Percentiles rank a stretch among this genome's conserved stretches.
phyloP scores from a whole-genome alignment of 2,329 filamentous ascomycete genomes.

The Epichloe sylvatica region DNA sequence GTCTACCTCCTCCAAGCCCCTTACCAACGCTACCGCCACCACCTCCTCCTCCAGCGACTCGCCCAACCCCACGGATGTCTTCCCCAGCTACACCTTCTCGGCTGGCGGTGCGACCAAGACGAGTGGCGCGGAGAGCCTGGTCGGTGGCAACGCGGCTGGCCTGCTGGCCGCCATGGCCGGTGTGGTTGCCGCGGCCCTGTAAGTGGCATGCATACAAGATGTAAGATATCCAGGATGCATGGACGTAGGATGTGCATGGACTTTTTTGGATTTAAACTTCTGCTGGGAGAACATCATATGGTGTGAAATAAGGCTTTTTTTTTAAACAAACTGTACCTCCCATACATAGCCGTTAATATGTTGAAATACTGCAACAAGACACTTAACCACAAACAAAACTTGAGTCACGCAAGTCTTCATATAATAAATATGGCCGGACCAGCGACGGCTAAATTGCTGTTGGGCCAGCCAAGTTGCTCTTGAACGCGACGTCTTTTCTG shows the following conservation, averaged over 20 bases:
- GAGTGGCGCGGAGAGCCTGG: constrained; percentile 13
- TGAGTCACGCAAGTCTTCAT: too few species aligned
- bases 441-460: too few species aligned
- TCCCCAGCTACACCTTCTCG: constrained; percentile 9
- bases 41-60: constrained; percentile 8
- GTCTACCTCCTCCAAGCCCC: constrained; percentile 16
- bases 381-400: not conserved
- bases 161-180: constrained; percentile 25
- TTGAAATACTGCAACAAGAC: not conserved
- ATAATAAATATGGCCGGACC: too few species aligned
- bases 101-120: constrained; percentile 11
- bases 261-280: not conserved
- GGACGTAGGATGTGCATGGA: not conserved
- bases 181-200: constrained; percentile 24
- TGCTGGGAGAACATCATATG: not conserved
- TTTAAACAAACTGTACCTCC: not conserved
- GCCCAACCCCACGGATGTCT: constrained; percentile 8
- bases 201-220: constrained; percentile 1
- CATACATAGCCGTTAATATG: too few species aligned
- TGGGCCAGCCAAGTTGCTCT: too few species aligned
- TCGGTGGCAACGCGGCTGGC: constrained; percentile 18
- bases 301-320: not conserved
- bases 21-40: constrained; percentile 12
- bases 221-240: not conserved
- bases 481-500: too few species aligned